These are phyloP conservation scores for Paramyrothecium sp. DNA, from an alignment of 2,329 filamentous ascomycete species.

Conservation along the genomic window DNA sequence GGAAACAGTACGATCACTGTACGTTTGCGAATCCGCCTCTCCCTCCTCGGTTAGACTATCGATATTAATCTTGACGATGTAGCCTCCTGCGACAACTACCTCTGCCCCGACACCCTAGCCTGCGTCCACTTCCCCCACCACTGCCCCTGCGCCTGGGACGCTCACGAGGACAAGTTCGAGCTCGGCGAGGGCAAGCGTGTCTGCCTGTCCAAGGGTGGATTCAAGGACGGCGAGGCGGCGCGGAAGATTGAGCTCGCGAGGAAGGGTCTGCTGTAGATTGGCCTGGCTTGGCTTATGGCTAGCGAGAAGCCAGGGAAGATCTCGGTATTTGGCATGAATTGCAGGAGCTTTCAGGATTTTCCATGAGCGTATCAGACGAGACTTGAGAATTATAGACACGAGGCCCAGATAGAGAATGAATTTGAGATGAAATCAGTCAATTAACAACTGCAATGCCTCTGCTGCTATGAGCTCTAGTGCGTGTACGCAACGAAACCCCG, in stretches of 20 bases:
- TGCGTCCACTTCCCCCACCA: constrained; percentile 97
- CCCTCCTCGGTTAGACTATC: no score
- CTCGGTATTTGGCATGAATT: no score
- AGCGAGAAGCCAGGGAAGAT: constrained; percentile 8
- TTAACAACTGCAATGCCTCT: not conserved
- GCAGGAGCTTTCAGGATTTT: no score
- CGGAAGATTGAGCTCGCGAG: constrained; percentile 78
- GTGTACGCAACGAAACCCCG: not conserved
- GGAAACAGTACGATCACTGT: constrained; percentile 68
- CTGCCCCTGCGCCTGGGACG: constrained; percentile 85
- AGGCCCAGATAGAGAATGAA: no score
- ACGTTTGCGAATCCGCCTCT: constrained; percentile 18
- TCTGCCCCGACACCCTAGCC: constrained; percentile 90
- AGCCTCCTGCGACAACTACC: constrained; percentile 90
- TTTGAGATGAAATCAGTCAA: no score
- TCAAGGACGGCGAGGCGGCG: constrained; percentile 67
- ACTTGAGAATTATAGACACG: no score
- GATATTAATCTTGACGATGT: constrained; percentile 7
- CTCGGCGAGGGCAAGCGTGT: constrained; percentile 68
- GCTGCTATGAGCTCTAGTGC: not conserved
- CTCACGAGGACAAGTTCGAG: constrained; percentile 76
- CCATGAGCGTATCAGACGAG: no score
- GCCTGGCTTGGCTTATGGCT: no score
- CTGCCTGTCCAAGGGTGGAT: constrained; percentile 75
- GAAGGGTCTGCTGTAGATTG: constrained; percentile 67